Conservation (phyloP, 1,284 basidiomycete genomes). For the Waitea zeae region DNA sequence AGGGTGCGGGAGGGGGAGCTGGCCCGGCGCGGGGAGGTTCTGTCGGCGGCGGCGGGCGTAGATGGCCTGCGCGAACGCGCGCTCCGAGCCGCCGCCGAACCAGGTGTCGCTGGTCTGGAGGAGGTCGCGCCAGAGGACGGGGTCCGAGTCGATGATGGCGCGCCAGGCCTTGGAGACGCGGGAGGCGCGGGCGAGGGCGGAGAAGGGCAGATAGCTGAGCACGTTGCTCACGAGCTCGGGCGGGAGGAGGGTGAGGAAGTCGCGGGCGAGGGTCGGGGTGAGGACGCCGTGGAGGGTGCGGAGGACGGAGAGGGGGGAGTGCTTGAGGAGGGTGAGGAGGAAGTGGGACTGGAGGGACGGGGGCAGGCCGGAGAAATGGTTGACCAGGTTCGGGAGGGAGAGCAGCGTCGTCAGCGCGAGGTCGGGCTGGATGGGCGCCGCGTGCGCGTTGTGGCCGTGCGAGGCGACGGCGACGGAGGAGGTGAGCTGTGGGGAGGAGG, state of each 20-base stretch:
- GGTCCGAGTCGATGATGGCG: conserved; percentile 68
- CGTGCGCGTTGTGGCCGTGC: too few relatives aligned
- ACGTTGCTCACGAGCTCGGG: conserved; percentile 73
- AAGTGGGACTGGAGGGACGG: conserved; percentile 69
- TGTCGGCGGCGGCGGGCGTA: conserved; percentile 34
- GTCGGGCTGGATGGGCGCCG: conserved; percentile 65
- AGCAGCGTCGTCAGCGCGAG: conserved; percentile 60
- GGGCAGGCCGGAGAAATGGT: conserved; percentile 58
- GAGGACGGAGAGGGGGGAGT: conserved; percentile 70
- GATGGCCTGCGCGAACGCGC: conserved; percentile 48
- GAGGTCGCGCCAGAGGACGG: conserved; percentile 70
- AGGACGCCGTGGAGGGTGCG: conserved; percentile 71
- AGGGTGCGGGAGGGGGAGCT: conserved; percentile 57
- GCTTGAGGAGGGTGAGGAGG: conserved; percentile 67
- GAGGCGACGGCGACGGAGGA: conserved; percentile 42
- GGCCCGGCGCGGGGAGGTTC: conserved; percentile 19
- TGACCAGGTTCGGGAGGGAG: conserved; percentile 59
- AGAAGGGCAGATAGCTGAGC: conserved; percentile 60
- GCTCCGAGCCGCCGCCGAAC: conserved; percentile 68
- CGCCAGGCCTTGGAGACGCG: conserved; percentile 73
- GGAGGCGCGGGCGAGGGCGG: conserved; percentile 62
- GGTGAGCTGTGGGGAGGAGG: conserved; percentile 48
- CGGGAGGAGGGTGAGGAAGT: conserved; percentile 74
- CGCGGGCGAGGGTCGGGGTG: conserved; percentile 70
- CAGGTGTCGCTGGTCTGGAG: conserved; percentile 65